phyloP scores from a whole-genome alignment of 73 alveolate species.

The Uronychia setigera region DNA sequence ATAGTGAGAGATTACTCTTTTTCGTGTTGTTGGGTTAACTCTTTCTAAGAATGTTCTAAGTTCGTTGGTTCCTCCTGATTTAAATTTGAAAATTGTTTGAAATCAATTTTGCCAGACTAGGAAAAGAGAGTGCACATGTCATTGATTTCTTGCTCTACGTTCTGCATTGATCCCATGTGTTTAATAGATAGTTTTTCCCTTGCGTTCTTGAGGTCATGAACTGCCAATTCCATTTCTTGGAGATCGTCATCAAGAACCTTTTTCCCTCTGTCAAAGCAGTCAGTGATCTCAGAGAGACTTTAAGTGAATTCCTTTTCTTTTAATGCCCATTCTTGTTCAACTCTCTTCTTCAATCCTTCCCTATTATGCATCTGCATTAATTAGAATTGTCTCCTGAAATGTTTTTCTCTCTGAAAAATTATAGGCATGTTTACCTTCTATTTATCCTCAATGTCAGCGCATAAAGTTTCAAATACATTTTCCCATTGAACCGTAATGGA shows the following conservation, averaged over 20 bases:
- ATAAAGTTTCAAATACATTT: neutral
- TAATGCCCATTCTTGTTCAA: neutral
- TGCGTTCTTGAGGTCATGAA: slow-evolving; percentile 5
- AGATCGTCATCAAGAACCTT: neutral
- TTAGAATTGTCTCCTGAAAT: neutral
- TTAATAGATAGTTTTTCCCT: neutral
- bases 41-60: too few relatives aligned
- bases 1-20: too few relatives aligned
- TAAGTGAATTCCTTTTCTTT: neutral
- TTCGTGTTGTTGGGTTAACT: too few relatives aligned
- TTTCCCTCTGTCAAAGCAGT: neutral
- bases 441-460: neutral
- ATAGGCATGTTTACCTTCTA: neutral
- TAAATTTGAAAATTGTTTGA: too few relatives aligned
- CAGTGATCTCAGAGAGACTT: neutral
- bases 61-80: too few relatives aligned
- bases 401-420: neutral
- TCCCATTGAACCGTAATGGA: neutral
- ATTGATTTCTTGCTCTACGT: slow-evolving; percentile 3
- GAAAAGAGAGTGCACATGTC: slow-evolving; percentile 1
- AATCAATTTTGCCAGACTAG: neutral
- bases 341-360: neutral
- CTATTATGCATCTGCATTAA: neutral
- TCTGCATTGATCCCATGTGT: neutral
- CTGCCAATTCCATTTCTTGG: slow-evolving; percentile 3